Evolutionary conservation across 1,139 yeast genomes (phyloP), one percentile per base, ranked within the genome.

Genomic region (Pichia sp.): DNA sequence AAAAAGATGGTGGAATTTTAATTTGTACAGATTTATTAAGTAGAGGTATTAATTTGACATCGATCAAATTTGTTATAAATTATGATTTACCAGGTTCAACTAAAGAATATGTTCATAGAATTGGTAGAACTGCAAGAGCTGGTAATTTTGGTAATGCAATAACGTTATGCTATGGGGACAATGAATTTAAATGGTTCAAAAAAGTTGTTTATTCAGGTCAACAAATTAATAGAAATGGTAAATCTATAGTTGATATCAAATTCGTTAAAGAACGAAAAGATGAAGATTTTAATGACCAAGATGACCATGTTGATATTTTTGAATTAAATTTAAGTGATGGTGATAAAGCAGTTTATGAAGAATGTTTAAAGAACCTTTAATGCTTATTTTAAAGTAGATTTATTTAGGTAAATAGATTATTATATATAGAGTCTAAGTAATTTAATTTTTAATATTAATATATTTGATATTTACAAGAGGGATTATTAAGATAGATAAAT

Each of bases 71-170:
- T 50, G 97, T 92, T 12, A 66, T 92, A 44, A 94, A 92, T 63
- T 92, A 92, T 61, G 98, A 94, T 57, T 67, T 89, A 46, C 98
- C 98, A 8, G 75, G 80, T 39, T 85, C 96, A 0, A 76, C 92
- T 0, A 81, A 94, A 53, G 98, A 92, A 58, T 94, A 92, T 56
- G 87, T 92, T 30, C 99, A 92, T 63, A 75, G 98, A 55, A 92
- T 90, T 31, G 98, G 98, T 37, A 80, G 98, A 69, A 90, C 97
- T 0, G 97, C 97, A 1, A 79, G 98, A 65, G 98, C 97, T 2
- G 82, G 84, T 45, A 76, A 81, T 40, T 41, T 55, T 0, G 99
- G 99, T 58, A 69, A 71, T 42, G 95, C 96, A 0, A 76, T 79
- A 58, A 82, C 77, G 46, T 61, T 89, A 35, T 71, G 81, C 24